Base-by-base conservation (phyloP, 805 yeast genomes). In the Ogataea degrootiae region DNA sequence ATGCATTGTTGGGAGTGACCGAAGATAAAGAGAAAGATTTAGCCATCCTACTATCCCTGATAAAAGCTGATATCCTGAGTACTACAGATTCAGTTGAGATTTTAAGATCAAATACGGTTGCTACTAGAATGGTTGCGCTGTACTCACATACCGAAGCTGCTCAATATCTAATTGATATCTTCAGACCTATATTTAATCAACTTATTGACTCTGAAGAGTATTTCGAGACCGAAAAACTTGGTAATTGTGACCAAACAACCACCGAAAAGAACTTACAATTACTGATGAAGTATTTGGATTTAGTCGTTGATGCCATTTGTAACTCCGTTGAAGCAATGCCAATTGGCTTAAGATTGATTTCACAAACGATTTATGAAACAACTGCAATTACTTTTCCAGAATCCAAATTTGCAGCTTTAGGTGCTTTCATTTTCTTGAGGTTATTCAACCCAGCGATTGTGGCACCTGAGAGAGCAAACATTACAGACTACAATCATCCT, bases 371-470 rank as follows among this genome's bases (percentile, higher is more conserved):
- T 50, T 73, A 75, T 66, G 61, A 68, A 37, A 70, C 83, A 46
- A 81, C 87, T 45, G 68, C 74, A 29, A 65, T 67, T n/a, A 80
- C 79, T 54, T 85, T 85, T 55, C 87, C 86, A 0, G 82, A 78
- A 37, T 85, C 84, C 37, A 76, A 83, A 40, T 71, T 77, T 36
- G 72, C 82, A 37, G 89, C 95, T 1, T 85, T 89, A 26, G 96
- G 97, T 0, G 90, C 96, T 0, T 92, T 87, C 61, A 71, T 92
- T 46, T 91, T 92, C 59, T 71, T 92, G 55, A 70, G 96, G 47
- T 80, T 85, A 52, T 75, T 85, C 50, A 86, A 95, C 61, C 97
- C 98, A 12, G 96, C 96, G 0, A 82, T 91, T 56, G 91, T 91
- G 14, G 82, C 89, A 34, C 97, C 97, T 0, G 96, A 87, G 48